These are phyloP conservation scores for Symbiodinium natans DNA, from an alignment of 73 alveolate genomes.

Conservation along the genomic window DNA sequence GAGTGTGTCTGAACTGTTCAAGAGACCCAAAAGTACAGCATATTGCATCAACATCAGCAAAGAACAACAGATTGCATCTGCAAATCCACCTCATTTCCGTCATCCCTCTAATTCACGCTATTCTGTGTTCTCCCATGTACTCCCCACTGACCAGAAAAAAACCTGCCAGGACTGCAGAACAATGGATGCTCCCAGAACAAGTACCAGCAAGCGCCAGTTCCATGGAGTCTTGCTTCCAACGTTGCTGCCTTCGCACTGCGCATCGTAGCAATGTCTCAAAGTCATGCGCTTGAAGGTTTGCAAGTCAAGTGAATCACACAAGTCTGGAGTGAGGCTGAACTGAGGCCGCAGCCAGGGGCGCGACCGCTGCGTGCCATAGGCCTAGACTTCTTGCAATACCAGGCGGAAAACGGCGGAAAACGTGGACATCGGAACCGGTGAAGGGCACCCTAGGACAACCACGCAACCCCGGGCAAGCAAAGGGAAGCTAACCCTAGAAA, in stretches of 20 bases:
- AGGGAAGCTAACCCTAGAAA: too few relatives aligned
- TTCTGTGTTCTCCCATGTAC: too few relatives aligned
- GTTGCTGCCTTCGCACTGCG: not conserved
- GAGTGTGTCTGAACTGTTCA: not conserved
- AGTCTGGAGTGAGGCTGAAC: not conserved
- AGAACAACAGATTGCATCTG: too few relatives aligned
- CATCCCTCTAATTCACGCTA: too few relatives aligned
- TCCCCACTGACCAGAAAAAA: too few relatives aligned
- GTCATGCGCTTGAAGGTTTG: not conserved
- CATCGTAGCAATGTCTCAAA: not conserved
- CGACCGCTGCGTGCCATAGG: not conserved
- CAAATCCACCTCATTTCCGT: too few relatives aligned
- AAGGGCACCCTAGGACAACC: too few relatives aligned
- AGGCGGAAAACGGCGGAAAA: too few relatives aligned
- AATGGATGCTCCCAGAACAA: slow-evolving; percentile 21
- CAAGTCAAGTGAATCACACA: not conserved
- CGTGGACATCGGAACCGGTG: too few relatives aligned
- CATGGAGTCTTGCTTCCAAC: slow-evolving; percentile 40
- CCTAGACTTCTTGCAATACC: not conserved
- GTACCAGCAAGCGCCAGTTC: slow-evolving; percentile 78
- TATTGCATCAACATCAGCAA: too few relatives aligned
- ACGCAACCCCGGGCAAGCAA: too few relatives aligned
- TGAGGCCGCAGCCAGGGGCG: not conserved
- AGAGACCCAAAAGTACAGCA: too few relatives aligned
- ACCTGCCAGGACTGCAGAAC: slow-evolving; percentile 32